Conservation (phyloP, 345 rosid genomes). For the Eucalyptus camaldulensis region DNA sequence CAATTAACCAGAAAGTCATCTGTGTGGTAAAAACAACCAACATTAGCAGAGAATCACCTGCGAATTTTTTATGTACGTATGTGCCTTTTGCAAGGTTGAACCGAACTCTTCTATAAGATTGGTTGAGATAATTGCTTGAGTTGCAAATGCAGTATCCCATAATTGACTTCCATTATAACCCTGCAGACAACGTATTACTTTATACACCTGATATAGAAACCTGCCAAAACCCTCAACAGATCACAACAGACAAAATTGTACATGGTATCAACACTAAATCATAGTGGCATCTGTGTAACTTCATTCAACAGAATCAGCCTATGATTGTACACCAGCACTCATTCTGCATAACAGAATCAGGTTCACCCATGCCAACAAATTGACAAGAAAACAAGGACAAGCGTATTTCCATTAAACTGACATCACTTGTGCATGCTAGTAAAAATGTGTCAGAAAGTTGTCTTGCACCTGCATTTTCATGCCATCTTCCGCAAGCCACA, state of each 20-base stretch:
- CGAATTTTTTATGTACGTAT: slow-evolving; percentile 44
- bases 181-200: slow-evolving; percentile 20
- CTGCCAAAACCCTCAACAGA: neutral
- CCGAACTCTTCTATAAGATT: slow-evolving; percentile 65
- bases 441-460: neutral
- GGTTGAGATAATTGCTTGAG: slow-evolving; percentile 79
- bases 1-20: neutral
- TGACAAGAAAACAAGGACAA: neutral
- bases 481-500: slow-evolving; percentile 99
- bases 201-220: neutral
- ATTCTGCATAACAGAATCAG: neutral
- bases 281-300: neutral
- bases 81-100: slow-evolving; percentile 55
- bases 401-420: neutral
- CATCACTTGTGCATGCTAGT: neutral
- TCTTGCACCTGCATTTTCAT: slow-evolving; percentile 89
- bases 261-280: neutral
- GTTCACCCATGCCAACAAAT: neutral
- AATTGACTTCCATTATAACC: slow-evolving; percentile 97
- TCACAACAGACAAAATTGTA: neutral
- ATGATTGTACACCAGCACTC: neutral
- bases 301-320: neutral
- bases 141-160: slow-evolving; percentile 86
- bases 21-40: neutral
- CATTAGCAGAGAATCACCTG: slow-evolving; percentile 51